Base-by-base conservation (phyloP, 257 asterid genomes). In the Anisodus tanguticus region DNA sequence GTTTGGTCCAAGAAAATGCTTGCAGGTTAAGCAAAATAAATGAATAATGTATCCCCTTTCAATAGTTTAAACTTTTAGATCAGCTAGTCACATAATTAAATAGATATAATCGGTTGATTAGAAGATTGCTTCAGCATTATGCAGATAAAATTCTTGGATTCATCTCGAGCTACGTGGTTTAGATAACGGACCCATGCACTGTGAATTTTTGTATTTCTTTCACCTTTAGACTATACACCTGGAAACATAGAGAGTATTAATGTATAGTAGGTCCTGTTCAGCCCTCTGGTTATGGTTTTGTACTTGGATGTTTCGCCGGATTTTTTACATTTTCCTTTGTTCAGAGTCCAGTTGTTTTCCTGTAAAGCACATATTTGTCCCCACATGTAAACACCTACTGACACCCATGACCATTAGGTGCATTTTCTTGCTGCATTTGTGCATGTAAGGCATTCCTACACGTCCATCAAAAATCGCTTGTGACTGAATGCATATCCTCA, bases 281-380 rank as follows among this genome's bases (percentile, higher is more conserved):
- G 66, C 66, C 7, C 66, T 59, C 66, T 6, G 66, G 31, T 59
- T 59, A 58, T 58, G 63, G 22, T 58, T 58, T 58, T 58, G 9
- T 17, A 58, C 19, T 58, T 58, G 64, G 26, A 58, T 17, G 4
- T 66, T 31, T 66, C 72, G 2, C 45, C 31, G 45, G n/a, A 5
- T 22, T 22, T 8, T 62, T 22, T 62, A 9, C 39, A 62, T 8
- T 66, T 31, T 15, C 43, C 41, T 70, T 11, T 43, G 35, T n/a
- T 71, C 58, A 43, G 17, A 35, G 26, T 71, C 79, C 58, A 45
- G 79, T 45, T 71, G 79, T n/a, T 71, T 70, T 71, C 79, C 79
- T 71, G 58, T 45, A n/a, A 71, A 71, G 58, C 26, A 45, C 79
- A 43, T 45, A 9, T n/a, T 71, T 71, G 79, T 71, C 79, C 57